A percentile compares a stretch with the other conserved stretches of the same genome.
These are phyloP conservation scores for Pisolithus sp. DNA, from an alignment of 768 basidiomycete genomes.

Conservation along the genomic window DNA sequence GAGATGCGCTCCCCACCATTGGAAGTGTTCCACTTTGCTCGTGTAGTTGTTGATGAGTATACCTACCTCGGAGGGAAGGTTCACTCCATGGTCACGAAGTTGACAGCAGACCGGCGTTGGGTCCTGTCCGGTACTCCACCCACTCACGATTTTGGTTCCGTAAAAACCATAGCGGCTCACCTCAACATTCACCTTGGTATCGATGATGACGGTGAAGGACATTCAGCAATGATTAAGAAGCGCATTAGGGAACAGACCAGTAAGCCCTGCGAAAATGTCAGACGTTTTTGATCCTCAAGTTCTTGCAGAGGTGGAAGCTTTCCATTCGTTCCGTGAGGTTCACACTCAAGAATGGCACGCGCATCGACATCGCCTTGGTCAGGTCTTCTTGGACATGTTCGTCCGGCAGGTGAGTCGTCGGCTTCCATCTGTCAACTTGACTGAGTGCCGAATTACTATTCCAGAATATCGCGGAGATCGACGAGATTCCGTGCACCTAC, in stretches of 20 bases:
- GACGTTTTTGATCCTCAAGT: slow-evolving; percentile 12
- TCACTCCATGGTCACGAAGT: slow-evolving; percentile 68
- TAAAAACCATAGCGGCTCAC: slow-evolving; percentile 89
- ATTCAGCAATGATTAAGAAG: slow-evolving; percentile 69
- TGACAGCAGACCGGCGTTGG: slow-evolving; percentile 81
- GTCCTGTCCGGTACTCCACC: slow-evolving; percentile 97
- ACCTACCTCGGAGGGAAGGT: slow-evolving; percentile 83
- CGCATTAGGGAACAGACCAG: slow-evolving; percentile 81
- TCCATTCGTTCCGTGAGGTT: slow-evolving; percentile 95
- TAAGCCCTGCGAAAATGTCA: slow-evolving; percentile 24
- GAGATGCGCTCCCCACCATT: slow-evolving; percentile 78
- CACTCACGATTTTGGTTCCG: slow-evolving; percentile 80
- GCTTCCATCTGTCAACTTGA: background rate
- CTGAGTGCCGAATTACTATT: slow-evolving; percentile 8
- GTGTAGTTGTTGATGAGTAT: slow-evolving; percentile 90
- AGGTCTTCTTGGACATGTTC: slow-evolving; percentile 72
- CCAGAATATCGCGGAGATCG: slow-evolving; percentile 93
- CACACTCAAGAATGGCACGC: slow-evolving; percentile 91
- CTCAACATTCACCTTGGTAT: slow-evolving; percentile 87
- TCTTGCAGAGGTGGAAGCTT: slow-evolving; percentile 71
- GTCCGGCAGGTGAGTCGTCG: slow-evolving; percentile 65
- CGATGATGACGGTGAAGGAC: slow-evolving; percentile 81
- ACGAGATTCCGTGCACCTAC: slow-evolving; percentile 80
- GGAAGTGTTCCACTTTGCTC: slow-evolving; percentile 88
- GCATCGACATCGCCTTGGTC: slow-evolving; percentile 77